These are phyloP conservation scores for Geotrichum ghanense DNA, from an alignment of 805 yeast genomes.

Conservation along the genomic window DNA sequence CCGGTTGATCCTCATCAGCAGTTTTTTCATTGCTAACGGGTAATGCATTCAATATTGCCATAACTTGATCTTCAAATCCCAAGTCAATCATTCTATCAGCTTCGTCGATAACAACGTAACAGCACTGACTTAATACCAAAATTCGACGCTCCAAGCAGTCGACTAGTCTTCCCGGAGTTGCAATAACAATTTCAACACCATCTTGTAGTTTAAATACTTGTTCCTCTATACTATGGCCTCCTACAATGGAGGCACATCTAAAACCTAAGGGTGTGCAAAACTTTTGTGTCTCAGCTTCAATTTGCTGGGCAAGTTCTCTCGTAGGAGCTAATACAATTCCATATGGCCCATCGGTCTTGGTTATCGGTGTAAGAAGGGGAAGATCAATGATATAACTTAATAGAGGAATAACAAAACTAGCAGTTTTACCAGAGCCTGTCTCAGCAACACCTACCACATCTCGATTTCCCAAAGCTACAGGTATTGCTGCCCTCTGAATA, in stretches of 20 bases:
- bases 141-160: conserved; percentile 69
- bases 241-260: conserved; percentile 56
- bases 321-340: conserved; percentile 82
- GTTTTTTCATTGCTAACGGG: conserved; percentile 36
- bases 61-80: conserved; percentile 81
- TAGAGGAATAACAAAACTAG: conserved; percentile 70
- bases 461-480: conserved; percentile 43
- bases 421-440: conserved; percentile 93
- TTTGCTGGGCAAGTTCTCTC: conserved; percentile 86
- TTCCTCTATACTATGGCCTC: conserved; percentile 79
- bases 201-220: conserved; percentile 46
- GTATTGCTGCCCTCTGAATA: conserved; percentile 81
- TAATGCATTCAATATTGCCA: conserved; percentile 43
- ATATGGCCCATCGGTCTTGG: conserved; percentile 53
- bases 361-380: conserved; percentile 35
- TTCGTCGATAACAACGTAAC: conserved; percentile 74
- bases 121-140: conserved; percentile 47
- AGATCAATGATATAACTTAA: conserved; percentile 40
- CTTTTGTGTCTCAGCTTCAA: conserved; percentile 51
- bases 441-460: conserved; percentile 89
- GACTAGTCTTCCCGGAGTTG: conserved; percentile 86
- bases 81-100: conserved; percentile 93
- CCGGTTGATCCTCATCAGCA: conserved; percentile 17
- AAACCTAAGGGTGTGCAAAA: conserved; percentile 31
- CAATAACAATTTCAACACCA: conserved; percentile 73